A percentile compares a stretch with the other conserved stretches of the same genome.
Conservation (phyloP, 495 filamentous ascomycete genomes). For the Thermochaetoides thermophila region DNA sequence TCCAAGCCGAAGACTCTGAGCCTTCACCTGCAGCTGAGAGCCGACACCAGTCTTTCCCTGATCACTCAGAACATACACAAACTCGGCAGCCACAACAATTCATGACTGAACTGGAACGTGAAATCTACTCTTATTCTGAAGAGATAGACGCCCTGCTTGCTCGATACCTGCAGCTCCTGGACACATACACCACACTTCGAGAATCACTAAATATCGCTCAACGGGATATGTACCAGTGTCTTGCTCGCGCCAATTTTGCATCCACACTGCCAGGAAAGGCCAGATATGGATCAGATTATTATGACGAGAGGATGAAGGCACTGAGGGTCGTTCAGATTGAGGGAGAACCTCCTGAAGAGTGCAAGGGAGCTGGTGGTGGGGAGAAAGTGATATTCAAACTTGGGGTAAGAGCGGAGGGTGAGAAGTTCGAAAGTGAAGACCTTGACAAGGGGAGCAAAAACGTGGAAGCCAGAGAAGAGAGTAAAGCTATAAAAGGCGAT, state of each 20-base stretch:
- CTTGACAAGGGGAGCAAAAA: too few relatives aligned
- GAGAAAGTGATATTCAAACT: neutral
- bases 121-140: neutral
- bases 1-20: too few relatives aligned
- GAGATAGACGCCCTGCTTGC: constrained; percentile 51
- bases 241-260: constrained; percentile 57
- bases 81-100: neutral
- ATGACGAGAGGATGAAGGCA: constrained; percentile 60
- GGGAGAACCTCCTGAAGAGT: neutral
- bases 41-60: too few relatives aligned
- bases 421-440: too few relatives aligned
- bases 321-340: too few relatives aligned
- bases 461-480: too few relatives aligned
- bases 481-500: too few relatives aligned
- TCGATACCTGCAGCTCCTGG: constrained; percentile 52
- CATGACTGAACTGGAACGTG: neutral
- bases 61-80: too few relatives aligned
- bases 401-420: too few relatives aligned
- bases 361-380: neutral
- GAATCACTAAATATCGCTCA: constrained; percentile 38
- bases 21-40: too few relatives aligned
- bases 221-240: constrained; percentile 35
- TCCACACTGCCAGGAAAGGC: constrained; percentile 42
- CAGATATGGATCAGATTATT: constrained; percentile 50
- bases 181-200: constrained; percentile 52